A percentile compares a stretch with the other conserved stretches of the same genome.
Conservation (phyloP, 2,329 filamentous ascomycete genomes). For the Amauroascus verrucosus region DNA sequence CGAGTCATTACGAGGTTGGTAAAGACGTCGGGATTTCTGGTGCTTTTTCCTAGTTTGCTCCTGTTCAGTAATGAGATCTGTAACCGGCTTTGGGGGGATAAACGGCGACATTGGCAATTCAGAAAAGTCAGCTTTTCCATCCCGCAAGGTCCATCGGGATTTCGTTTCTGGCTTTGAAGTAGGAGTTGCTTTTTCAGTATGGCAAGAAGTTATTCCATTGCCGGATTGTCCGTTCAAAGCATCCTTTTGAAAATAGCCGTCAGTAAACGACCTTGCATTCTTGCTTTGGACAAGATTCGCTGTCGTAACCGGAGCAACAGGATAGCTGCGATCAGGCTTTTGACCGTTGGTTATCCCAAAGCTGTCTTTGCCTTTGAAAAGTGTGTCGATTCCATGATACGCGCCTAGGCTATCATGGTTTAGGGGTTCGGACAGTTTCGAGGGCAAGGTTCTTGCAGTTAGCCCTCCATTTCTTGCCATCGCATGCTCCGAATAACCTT, state of each 20-base stretch:
- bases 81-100: not conserved
- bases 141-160: constrained; percentile 11
- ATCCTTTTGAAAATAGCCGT: not conserved
- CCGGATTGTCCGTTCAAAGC: not conserved
- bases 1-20: constrained; percentile 5
- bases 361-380: not conserved
- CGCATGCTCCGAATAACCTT: not conserved
- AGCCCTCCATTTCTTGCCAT: not conserved
- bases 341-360: not conserved
- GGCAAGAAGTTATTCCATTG: not conserved
- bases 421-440: not conserved
- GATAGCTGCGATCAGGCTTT: not conserved
- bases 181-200: not conserved
- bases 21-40: constrained; percentile 14
- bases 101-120: constrained; percentile 8
- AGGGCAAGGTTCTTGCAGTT: not conserved
- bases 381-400: not conserved
- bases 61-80: not conserved
- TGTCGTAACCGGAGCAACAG: not conserved
- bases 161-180: not conserved
- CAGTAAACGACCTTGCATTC: not conserved
- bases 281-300: not conserved
- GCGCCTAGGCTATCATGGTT: not conserved
- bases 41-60: constrained; percentile 10
- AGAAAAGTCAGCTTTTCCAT: constrained; percentile 7